Conservation (phyloP, 108 stramenopile genomes). For the Nitzschia putrida region DNA sequence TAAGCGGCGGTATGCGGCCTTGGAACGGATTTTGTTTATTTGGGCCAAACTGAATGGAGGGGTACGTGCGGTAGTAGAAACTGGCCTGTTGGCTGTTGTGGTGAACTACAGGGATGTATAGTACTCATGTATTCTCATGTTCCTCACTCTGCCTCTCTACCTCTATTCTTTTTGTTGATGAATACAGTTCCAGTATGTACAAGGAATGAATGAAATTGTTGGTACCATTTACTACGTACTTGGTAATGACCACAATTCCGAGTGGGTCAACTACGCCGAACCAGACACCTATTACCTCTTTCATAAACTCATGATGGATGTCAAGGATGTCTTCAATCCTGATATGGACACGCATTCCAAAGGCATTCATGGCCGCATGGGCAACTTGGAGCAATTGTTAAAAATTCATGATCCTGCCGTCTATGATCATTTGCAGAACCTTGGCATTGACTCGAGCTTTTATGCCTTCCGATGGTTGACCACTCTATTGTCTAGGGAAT, state of each 20-base stretch:
- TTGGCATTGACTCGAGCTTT: constrained; percentile 83
- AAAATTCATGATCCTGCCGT: constrained; percentile 87
- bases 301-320: constrained; percentile 88
- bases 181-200: constrained; percentile 84
- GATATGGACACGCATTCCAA: constrained; percentile 77
- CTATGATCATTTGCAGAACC: constrained; percentile 73
- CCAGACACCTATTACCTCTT: constrained; percentile 93
- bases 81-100: background rate
- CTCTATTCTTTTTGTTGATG: background rate
- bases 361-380: constrained; percentile 88
- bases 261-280: constrained; percentile 83
- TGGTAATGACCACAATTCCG: constrained; percentile 72
- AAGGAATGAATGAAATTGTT: constrained; percentile 98
- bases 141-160: background rate
- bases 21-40: constrained; percentile 90
- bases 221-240: constrained; percentile 91
- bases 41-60: constrained; percentile 96
- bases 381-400: constrained; percentile 74
- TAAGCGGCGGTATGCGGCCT: constrained; percentile 78
- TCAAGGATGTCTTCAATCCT: constrained; percentile 87
- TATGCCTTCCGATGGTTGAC: constrained; percentile 96
- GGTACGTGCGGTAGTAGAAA: constrained; percentile 64
- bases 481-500: constrained; percentile 94
- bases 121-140: background rate
- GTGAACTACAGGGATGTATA: background rate